phyloP scores from a whole-genome alignment of 2,329 filamentous ascomycete species.

The Verticillium tricorpus region DNA sequence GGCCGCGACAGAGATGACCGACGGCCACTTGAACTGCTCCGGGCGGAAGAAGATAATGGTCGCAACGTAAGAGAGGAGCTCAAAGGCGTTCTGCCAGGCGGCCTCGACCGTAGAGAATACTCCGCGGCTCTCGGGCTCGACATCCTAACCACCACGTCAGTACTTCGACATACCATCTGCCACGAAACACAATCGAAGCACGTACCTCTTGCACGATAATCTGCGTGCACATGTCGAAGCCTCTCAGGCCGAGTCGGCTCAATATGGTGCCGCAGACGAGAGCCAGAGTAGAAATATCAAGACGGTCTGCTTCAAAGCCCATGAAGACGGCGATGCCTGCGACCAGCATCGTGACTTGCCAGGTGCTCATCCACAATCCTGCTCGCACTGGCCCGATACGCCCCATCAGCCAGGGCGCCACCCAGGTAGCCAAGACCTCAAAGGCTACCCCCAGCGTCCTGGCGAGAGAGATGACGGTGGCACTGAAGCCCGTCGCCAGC shows the following conservation, averaged over 20 bases:
- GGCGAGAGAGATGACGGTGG: constrained; percentile 39
- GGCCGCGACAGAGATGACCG: constrained; percentile 51
- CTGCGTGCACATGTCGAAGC: constrained; percentile 57
- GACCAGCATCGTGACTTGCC: constrained; percentile 50
- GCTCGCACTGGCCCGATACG: constrained; percentile 47
- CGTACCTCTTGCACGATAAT: constrained; percentile 56
- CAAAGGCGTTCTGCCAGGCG: constrained; percentile 64
- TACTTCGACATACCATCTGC: not conserved
- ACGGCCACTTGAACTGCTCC: constrained; percentile 60
- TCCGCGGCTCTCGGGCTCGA: constrained; percentile 54
- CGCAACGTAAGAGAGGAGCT: constrained; percentile 60
- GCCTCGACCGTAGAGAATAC: constrained; percentile 66
- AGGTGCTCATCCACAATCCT: constrained; percentile 61
- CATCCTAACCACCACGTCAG: constrained; percentile 34
- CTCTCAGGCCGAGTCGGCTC: constrained; percentile 57
- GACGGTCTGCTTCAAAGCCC: constrained; percentile 11
- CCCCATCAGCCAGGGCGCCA: constrained; percentile 44
- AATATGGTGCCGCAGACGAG: constrained; percentile 47
- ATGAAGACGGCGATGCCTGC: constrained; percentile 22
- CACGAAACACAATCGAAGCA: not conserved
- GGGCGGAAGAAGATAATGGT: constrained; percentile 63
- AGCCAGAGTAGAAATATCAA: constrained; percentile 35
- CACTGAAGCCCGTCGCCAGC: constrained; percentile 38
- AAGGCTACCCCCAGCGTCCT: constrained; percentile 41
- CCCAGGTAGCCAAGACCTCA: constrained; percentile 51